Evolutionary conservation across 345 rosid genomes (phyloP).

Genomic region (Brassica rapa): DNA sequence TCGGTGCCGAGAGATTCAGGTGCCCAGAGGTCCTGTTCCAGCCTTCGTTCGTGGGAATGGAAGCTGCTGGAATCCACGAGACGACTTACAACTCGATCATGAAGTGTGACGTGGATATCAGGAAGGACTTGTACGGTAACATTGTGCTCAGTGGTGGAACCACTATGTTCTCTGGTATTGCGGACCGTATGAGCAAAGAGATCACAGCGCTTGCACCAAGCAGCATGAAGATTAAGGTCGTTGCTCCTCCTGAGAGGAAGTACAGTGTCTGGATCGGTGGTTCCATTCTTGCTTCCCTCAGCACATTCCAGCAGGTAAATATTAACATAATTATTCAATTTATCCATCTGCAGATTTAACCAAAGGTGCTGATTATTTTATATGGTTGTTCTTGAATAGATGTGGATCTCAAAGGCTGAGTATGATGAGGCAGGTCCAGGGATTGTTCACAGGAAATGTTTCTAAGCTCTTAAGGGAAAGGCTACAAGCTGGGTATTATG

Average conservation of each 20-base stretch:
- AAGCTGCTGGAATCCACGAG: slow-evolving; percentile 74
- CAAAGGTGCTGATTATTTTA: neutral
- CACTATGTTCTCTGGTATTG: slow-evolving; percentile 72
- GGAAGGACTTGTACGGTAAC: slow-evolving; percentile 61
- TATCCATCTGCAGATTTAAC: neutral
- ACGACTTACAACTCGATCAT: slow-evolving; percentile 68
- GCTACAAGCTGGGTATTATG: slow-evolving; percentile 28
- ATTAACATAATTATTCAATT: neutral
- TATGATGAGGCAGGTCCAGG: slow-evolving; percentile 48
- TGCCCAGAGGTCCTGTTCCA: slow-evolving; percentile 71
- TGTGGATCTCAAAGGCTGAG: slow-evolving; percentile 49
- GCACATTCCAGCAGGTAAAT: slow-evolving; percentile 72
- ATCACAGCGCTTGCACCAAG: slow-evolving; percentile 73
- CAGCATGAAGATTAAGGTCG: slow-evolving; percentile 80
- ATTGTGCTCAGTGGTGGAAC: slow-evolving; percentile 79
- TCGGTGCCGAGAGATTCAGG: slow-evolving; percentile 70
- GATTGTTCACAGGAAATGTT: slow-evolving; percentile 45
- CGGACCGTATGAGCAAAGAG: slow-evolving; percentile 80
- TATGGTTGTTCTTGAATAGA: neutral
- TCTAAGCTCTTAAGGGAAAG: slow-evolving; percentile 34
- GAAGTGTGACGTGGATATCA: slow-evolving; percentile 62
- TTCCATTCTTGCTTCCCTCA: slow-evolving; percentile 76
- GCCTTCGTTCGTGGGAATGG: slow-evolving; percentile 72
- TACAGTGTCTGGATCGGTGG: slow-evolving; percentile 84
- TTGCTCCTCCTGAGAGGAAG: slow-evolving; percentile 78